Percentiles rank a stretch among this genome's conserved stretches.
phyloP scores from a whole-genome alignment of 305 asterid species.

The Nicotiana rustica region DNA sequence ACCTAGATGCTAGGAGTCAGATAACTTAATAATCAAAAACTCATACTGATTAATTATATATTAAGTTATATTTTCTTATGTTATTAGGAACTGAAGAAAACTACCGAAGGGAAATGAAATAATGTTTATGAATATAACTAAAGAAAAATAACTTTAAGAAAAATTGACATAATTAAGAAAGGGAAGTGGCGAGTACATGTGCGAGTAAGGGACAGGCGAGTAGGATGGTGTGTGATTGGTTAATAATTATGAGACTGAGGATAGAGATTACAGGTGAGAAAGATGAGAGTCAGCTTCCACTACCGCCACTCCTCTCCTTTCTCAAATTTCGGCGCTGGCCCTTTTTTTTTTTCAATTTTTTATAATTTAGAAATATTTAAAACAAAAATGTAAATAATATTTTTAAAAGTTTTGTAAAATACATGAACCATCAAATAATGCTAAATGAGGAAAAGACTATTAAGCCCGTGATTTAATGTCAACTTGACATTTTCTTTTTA shows the following conservation, averaged over 20 bases:
- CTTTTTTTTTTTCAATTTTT: background rate
- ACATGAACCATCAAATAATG: background rate
- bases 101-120: no score
- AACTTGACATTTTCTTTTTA: background rate
- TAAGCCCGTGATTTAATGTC: background rate
- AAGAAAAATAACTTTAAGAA: no score
- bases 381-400: background rate
- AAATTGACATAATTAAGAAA: no score
- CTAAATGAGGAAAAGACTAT: background rate
- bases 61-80: no score
- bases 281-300: conserved; percentile 24
- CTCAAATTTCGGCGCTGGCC: background rate
- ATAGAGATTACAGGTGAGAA: conserved; percentile 24
- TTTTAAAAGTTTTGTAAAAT: background rate
- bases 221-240: conserved; percentile 2
- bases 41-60: no score
- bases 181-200: background rate
- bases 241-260: conserved; percentile 30
- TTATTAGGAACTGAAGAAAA: no score
- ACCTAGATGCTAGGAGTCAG: no score
- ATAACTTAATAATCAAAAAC: no score
- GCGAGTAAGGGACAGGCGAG: background rate
- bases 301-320: background rate
- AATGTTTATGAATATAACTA: no score
- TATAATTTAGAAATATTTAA: background rate